These are phyloP conservation scores for Lichtheimia ornata DNA, from an alignment of 371 early-diverging fungal species.

Conservation along the genomic window DNA sequence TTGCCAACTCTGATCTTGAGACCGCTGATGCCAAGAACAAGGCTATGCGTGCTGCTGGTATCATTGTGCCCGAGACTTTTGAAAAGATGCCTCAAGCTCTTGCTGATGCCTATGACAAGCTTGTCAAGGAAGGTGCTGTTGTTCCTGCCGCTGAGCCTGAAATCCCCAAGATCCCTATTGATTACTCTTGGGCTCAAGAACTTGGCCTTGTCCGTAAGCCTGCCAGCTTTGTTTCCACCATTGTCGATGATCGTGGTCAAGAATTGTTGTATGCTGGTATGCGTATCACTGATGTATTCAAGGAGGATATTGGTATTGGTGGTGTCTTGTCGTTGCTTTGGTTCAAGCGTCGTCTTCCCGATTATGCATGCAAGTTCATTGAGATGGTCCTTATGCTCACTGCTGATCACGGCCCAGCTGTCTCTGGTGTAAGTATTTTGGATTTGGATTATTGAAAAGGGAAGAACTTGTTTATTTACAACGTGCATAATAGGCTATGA, in stretches of 20 bases:
- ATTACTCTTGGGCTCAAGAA: slow-evolving; percentile 98
- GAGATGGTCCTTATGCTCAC: slow-evolving; percentile 99
- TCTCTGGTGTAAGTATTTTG: slow-evolving; percentile 49
- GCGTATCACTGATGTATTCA: slow-evolving; percentile 96
- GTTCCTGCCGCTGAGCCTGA: slow-evolving; percentile 84
- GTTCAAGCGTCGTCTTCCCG: slow-evolving; percentile 97
- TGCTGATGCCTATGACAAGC: slow-evolving; percentile 72
- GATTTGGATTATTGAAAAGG: not conserved
- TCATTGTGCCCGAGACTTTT: slow-evolving; percentile 93
- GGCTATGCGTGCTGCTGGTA: slow-evolving; percentile 86
- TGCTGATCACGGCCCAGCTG: slow-evolving; percentile 95
- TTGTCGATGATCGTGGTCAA: slow-evolving; percentile 98
- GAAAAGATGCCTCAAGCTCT: slow-evolving; percentile 90
- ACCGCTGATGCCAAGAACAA: slow-evolving; percentile 97
- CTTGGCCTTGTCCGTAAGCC: slow-evolving; percentile 98
- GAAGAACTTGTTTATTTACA: not conserved
- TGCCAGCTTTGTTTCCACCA: slow-evolving; percentile 96
- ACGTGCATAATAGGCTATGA: slow-evolving; percentile 74
- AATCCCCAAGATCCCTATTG: slow-evolving; percentile 98
- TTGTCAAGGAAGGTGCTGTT: slow-evolving; percentile 76
- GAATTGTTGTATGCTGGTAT: slow-evolving; percentile 98
- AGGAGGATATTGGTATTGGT: slow-evolving; percentile 97
- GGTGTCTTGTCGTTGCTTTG: slow-evolving; percentile 95
- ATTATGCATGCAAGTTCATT: slow-evolving; percentile 94
- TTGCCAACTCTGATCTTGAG: slow-evolving; percentile 95